Percentiles rank a stretch among this genome's conserved stretches.
phyloP scores from a whole-genome alignment of 176 grass and related monocot genomes.

The Paspalum notatum region DNA sequence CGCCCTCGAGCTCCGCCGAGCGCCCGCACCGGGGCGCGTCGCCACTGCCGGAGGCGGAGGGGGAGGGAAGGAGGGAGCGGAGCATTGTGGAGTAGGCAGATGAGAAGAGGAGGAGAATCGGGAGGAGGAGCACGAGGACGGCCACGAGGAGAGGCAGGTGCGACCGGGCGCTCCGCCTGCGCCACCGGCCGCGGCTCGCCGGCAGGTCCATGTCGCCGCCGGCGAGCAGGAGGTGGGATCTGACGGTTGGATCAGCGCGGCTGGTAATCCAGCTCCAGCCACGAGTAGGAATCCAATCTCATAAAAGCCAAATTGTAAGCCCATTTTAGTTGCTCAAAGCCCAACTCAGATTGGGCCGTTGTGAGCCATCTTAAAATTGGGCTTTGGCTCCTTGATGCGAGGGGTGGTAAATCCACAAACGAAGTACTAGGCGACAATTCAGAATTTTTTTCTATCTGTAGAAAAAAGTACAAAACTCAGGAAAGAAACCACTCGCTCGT shows the following conservation, averaged over 20 bases:
- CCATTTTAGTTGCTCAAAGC: no score
- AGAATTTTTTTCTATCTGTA: no score
- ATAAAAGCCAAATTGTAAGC: not conserved
- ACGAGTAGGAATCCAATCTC: not conserved
- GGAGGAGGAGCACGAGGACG: conserved; percentile 50
- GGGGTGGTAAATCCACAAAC: no score
- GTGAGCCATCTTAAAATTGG: no score
- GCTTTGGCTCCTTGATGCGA: no score
- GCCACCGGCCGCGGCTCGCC: conserved; percentile 64
- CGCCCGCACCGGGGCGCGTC: conserved; percentile 26
- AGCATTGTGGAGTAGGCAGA: conserved; percentile 48
- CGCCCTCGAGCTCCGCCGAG: conserved; percentile 39
- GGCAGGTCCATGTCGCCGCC: conserved; percentile 55
- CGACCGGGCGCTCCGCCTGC: conserved; percentile 60
- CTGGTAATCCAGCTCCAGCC: not conserved
- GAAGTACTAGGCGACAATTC: no score
- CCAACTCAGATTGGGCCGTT: no score
- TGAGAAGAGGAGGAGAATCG: conserved; percentile 43
- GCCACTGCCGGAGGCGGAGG: conserved; percentile 17
- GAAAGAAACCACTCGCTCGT: no score
- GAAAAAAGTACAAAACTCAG: no score
- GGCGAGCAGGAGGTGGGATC: conserved; percentile 15
- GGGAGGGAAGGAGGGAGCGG: conserved; percentile 42
- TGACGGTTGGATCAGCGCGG: conserved; percentile 16
- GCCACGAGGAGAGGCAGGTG: conserved; percentile 46